These are phyloP conservation scores for Colletotrichum coccodes DNA, from an alignment of 2,329 filamentous ascomycete genomes.

Conservation along the genomic window DNA sequence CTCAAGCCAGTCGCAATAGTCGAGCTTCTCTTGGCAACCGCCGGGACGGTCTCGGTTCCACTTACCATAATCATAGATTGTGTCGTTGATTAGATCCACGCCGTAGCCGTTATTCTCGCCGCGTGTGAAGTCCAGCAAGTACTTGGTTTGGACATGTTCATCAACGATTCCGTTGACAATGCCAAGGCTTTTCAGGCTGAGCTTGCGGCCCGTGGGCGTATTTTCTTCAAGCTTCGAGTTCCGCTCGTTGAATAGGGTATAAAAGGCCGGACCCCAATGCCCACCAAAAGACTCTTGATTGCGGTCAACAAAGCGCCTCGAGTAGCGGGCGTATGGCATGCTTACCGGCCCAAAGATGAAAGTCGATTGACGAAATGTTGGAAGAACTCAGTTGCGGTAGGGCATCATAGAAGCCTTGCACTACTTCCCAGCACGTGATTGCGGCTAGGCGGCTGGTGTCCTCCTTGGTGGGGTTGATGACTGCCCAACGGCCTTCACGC, in stretches of 20 bases:
- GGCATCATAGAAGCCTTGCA: constrained; percentile 18
- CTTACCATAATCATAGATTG: constrained; percentile 16
- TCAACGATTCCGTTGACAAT: constrained; percentile 80
- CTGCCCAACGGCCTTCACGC: constrained; percentile 13
- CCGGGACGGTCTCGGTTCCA: constrained; percentile 16
- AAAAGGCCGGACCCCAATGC: constrained; percentile 6
- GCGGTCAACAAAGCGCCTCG: background rate
- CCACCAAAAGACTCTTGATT: constrained; percentile 1
- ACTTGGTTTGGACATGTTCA: constrained; percentile 67
- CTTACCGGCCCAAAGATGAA: constrained; percentile 12
- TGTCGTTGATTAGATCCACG: constrained; percentile 59
- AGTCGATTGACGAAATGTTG: constrained; percentile 7
- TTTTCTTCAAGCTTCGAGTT: constrained; percentile 6
- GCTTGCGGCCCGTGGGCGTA: background rate
- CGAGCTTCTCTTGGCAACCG: constrained; percentile 15
- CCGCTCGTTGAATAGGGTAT: constrained; percentile 5
- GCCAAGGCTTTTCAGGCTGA: constrained; percentile 55
- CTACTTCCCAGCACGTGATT: constrained; percentile 14
- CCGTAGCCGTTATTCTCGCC: constrained; percentile 68
- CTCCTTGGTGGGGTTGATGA: constrained; percentile 13
- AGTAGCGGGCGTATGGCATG: background rate
- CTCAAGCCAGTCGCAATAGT: constrained; percentile 10
- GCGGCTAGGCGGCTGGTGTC: constrained; percentile 11
- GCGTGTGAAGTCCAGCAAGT: constrained; percentile 62
- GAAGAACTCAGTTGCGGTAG: constrained; percentile 3